Base-by-base conservation (phyloP, 768 basidiomycete species). In the Lentinula lateritia region DNA sequence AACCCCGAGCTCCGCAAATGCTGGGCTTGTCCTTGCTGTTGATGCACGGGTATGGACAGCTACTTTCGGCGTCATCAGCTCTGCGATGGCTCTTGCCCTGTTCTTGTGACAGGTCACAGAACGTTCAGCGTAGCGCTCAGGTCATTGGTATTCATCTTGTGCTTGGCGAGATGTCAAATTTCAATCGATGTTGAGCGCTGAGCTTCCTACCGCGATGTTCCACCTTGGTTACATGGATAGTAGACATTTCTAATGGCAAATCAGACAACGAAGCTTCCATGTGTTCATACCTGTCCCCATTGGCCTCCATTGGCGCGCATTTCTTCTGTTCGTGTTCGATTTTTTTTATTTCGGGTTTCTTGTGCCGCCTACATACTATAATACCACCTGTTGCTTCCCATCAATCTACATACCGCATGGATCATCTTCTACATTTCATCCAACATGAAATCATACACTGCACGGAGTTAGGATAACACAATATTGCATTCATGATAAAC, bases 51-150 rank as follows among this genome's bases (percentile, higher is more conserved):
- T 64, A 32, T 62, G 62, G 66, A 63, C 61, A 8, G 34, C 63
- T 38, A 61, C 54, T 39, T 55, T 60, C 59, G 64, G 63, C 1
- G 57, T 69, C 41, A 52, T 60, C 1, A 62, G 63, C 10, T 64
- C 60, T n/a, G 68, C 66, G 18, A 12, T 64, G 64, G 62, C 52
- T n/a, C 62, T 66, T 62, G 65, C 64, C 39, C 52, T 68, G 42
- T 64, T 69, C 42, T 39, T 68, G 56, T 69, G 50, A 67, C 64
- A 34, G 46, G 23, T 45, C 38, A 39, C 38, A 13, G 38, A 39
- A 39, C 38, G 46, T 16, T 18, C 39, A 41, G 9, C 39, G 39
- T 7, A 41, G 39, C 43, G 43, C 43, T 45, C 43, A 45, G 28
- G 28, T 28, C 28, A 28, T 23, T 13, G 9, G 42, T 45, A 15